Evolutionary conservation across 805 yeast species (phyloP).

Genomic region (Candida mattraensis): DNA sequence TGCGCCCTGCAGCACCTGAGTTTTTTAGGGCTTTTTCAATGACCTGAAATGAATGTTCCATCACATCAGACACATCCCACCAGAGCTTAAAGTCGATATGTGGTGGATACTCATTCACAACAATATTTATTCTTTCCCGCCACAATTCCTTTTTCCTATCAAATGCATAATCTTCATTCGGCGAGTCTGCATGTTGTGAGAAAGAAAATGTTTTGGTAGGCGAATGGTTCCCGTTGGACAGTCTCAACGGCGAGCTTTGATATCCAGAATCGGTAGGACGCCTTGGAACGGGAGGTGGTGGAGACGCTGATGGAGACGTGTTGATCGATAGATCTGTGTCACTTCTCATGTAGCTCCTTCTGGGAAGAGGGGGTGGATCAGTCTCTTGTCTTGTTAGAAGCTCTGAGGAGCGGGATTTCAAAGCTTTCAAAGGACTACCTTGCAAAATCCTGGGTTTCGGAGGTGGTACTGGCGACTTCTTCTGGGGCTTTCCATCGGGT

Average conservation of each 20-base stretch:
- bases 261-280: slow-evolving; percentile 11
- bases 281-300: slow-evolving; percentile 16
- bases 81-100: slow-evolving; percentile 42
- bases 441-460: slow-evolving; percentile 44
- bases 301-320: slow-evolving; percentile 8
- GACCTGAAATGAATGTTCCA: slow-evolving; percentile 31
- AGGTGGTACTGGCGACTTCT: slow-evolving; percentile 44
- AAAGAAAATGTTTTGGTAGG: slow-evolving; percentile 8
- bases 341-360: slow-evolving; percentile 6
- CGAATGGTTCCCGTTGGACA: no score
- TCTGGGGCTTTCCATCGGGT: slow-evolving; percentile 9
- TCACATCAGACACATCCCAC: slow-evolving; percentile 42
- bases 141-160: slow-evolving; percentile 57
- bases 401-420: slow-evolving; percentile 5
- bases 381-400: slow-evolving; percentile 5
- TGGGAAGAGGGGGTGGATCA: slow-evolving; percentile 14
- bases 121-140: slow-evolving; percentile 50
- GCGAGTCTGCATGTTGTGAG: slow-evolving; percentile 8
- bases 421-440: slow-evolving; percentile 29
- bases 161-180: slow-evolving; percentile 20
- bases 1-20: slow-evolving; percentile 1
- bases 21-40: slow-evolving; percentile 10
- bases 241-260: slow-evolving; percentile 2
- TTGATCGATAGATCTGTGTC: slow-evolving; percentile 4
- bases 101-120: slow-evolving; percentile 41